Evolutionary conservation across 208 protist species (phyloP).

Genomic region (Leishmania major): DNA sequence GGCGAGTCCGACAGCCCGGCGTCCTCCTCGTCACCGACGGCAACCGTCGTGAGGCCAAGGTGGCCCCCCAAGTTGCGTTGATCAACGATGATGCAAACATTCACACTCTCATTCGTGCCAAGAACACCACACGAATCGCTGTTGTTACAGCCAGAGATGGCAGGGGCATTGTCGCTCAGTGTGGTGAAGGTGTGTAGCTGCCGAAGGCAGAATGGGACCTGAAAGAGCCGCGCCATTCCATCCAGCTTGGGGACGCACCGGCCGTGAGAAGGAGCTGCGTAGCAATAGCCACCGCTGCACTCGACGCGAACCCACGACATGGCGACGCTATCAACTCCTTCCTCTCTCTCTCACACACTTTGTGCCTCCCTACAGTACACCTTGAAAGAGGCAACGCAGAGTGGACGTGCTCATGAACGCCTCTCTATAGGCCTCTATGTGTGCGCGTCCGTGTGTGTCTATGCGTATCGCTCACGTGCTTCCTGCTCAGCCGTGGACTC

Average conservation of each 20-base stretch:
- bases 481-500: background rate
- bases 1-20: slow-evolving; percentile 4
- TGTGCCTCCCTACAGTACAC: background rate
- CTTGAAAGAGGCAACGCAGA: background rate
- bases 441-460: background rate
- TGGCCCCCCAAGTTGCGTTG: slow-evolving; percentile 52
- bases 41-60: slow-evolving; percentile 59
- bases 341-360: background rate
- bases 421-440: background rate
- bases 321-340: background rate
- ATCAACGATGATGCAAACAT: slow-evolving; percentile 48
- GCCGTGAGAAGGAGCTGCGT: slow-evolving; percentile 63
- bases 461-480: background rate
- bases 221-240: slow-evolving; percentile 58
- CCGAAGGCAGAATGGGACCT: slow-evolving; percentile 16
- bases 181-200: slow-evolving; percentile 34
- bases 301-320: slow-evolving; percentile 79
- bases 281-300: slow-evolving; percentile 43
- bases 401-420: background rate
- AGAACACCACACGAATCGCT: background rate
- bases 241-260: slow-evolving; percentile 38
- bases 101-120: slow-evolving; percentile 11
- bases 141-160: background rate
- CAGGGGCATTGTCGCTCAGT: background rate
- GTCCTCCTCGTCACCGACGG: slow-evolving; percentile 43